Evolutionary conservation across 1,284 basidiomycete species (phyloP).

Genomic region (Cerrena zonata): DNA sequence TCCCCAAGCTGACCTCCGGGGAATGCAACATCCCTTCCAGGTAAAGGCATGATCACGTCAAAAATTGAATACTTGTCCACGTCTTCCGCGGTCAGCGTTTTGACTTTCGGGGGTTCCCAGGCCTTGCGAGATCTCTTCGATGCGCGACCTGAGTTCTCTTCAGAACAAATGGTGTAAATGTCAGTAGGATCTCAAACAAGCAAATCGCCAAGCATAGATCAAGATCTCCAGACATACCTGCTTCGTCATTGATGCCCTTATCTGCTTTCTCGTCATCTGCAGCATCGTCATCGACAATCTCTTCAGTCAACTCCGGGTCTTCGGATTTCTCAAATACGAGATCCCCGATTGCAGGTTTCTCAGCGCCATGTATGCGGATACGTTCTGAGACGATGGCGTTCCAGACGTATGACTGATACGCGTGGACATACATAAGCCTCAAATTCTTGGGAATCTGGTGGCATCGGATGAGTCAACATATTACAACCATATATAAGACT

Average conservation of each 20-base stretch:
- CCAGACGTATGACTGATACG: constrained; percentile 98
- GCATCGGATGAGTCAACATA: not conserved
- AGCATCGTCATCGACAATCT: constrained; percentile 34
- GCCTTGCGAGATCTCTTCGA: constrained; percentile 39
- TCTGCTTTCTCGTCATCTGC: constrained; percentile 28
- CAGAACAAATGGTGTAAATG: constrained; percentile 7
- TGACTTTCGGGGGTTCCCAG: constrained; percentile 66
- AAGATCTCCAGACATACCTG: constrained; percentile 35
- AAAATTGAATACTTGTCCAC: constrained; percentile 78
- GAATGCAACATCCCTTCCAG: constrained; percentile 87
- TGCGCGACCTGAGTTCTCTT: constrained; percentile 18
- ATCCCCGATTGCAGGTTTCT: constrained; percentile 80
- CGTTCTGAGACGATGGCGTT: constrained; percentile 93
- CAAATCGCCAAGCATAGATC: constrained; percentile 1
- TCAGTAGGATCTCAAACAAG: not conserved
- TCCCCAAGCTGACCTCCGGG: constrained; percentile 80
- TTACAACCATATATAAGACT: constrained; percentile 4
- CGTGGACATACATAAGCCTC: constrained; percentile 95
- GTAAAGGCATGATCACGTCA: constrained; percentile 92
- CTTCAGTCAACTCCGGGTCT: constrained; percentile 31
- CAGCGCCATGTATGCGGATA: constrained; percentile 72
- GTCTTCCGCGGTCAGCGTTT: constrained; percentile 72
- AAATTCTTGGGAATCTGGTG: constrained; percentile 88
- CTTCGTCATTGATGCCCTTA: constrained; percentile 30
- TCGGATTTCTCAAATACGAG: constrained; percentile 55